These are phyloP conservation scores for Dalbergia cultrata DNA, from an alignment of 306 rosid species.

Conservation along the genomic window DNA sequence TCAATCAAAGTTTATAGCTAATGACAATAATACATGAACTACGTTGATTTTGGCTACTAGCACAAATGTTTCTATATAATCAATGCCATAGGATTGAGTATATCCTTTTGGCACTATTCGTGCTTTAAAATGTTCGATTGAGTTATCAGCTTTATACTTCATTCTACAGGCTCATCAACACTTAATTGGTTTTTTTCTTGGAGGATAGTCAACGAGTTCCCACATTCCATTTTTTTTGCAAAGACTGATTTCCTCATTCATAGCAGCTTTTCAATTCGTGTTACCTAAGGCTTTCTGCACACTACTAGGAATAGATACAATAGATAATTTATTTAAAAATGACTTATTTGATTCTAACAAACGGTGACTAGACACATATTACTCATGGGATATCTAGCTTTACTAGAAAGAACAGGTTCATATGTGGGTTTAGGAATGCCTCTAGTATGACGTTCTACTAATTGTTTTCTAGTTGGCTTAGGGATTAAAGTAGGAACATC, in stretches of 20 bases:
- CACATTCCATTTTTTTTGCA: no score
- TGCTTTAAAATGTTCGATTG: no score
- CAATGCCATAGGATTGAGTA: no score
- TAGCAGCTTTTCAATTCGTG: not conserved
- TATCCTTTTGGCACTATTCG: no score
- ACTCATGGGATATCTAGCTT: not conserved
- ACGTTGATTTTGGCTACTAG: no score
- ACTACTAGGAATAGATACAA: not conserved
- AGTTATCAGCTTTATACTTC: no score
- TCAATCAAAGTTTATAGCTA: no score
- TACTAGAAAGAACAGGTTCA: not conserved
- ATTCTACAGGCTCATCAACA: no score
- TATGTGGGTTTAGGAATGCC: conserved; percentile 8
- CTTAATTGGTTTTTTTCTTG: no score
- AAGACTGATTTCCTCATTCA: not conserved
- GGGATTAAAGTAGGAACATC: not conserved
- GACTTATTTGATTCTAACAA: conserved; percentile 4
- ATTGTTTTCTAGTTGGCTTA: not conserved
- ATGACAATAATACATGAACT: no score
- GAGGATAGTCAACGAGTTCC: no score
- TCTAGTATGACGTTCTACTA: not conserved
- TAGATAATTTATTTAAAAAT: not conserved
- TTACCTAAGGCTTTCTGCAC: not conserved
- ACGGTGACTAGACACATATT: conserved; percentile 1
- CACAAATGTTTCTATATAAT: no score